Conservation (phyloP, 257 asterid genomes). For the Galeopsis tetrahit region DNA sequence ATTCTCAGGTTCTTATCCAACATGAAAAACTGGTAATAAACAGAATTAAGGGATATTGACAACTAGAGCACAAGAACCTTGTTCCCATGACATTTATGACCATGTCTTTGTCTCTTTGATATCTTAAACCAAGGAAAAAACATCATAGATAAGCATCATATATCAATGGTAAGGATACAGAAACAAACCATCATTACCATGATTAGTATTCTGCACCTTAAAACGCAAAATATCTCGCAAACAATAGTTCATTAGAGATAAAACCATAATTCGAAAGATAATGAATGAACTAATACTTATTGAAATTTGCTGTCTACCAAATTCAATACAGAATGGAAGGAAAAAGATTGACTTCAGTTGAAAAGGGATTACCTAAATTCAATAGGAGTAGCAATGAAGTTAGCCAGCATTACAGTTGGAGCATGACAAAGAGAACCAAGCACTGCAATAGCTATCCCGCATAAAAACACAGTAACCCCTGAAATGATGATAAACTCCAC, state of each 20-base stretch:
- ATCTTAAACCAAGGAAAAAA: constrained; percentile 22
- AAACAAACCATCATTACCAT: constrained; percentile 12
- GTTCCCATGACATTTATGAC: constrained; percentile 11
- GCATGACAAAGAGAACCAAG: constrained; percentile 83
- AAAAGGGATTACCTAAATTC: constrained; percentile 68
- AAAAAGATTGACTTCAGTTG: constrained; percentile 15
- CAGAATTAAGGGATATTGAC: constrained; percentile 2
- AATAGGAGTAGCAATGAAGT: constrained; percentile 82
- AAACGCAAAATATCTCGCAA: constrained; percentile 8
- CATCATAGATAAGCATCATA: not conserved
- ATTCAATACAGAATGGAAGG: constrained; percentile 16
- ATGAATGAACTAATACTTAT: constrained; percentile 22
- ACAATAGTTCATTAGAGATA: constrained; percentile 15
- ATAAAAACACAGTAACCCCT: constrained; percentile 87
- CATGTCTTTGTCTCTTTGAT: constrained; percentile 26
- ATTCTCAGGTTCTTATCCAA: constrained; percentile 19
- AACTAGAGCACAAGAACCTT: not conserved
- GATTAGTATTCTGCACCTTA: constrained; percentile 24
- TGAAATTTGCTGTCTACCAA: not conserved
- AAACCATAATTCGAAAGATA: not conserved
- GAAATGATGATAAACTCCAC: constrained; percentile 37
- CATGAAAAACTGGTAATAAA: not conserved
- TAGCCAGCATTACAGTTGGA: constrained; percentile 91
- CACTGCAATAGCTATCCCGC: constrained; percentile 79
- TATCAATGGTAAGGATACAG: constrained; percentile 20